Percentiles rank a stretch among this genome's conserved stretches.
phyloP scores from a whole-genome alignment of 805 yeast species.

The Yamadazyma philogaea region DNA sequence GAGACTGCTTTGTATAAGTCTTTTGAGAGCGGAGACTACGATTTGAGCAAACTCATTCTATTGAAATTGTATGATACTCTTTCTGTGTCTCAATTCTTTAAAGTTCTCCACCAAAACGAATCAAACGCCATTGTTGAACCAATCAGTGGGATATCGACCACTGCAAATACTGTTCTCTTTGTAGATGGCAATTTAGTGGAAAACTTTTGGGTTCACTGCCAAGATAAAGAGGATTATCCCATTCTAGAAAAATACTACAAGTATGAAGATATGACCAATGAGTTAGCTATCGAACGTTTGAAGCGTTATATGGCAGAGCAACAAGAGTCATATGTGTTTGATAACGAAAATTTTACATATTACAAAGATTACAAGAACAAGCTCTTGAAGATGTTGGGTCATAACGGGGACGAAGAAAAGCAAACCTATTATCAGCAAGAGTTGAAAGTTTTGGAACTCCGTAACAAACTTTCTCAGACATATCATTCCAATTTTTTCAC shows the following conservation, averaged over 20 bases:
- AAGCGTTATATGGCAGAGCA: conserved; percentile 17
- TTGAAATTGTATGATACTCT: conserved; percentile 52
- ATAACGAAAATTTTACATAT: conserved; percentile 4
- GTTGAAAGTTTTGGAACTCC: conserved; percentile 29
- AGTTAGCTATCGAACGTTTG: conserved; percentile 18
- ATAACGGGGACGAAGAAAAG: conserved; percentile 20
- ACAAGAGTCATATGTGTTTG: conserved; percentile 10
- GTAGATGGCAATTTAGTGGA: conserved; percentile 39
- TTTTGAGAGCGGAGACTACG: conserved; percentile 57
- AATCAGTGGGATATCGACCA: conserved; percentile 12
- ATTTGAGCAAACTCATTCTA: conserved; percentile 57
- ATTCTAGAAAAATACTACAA: conserved; percentile 27
- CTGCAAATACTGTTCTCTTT: conserved; percentile 21
- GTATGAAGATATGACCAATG: conserved; percentile 29
- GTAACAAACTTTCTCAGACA: conserved; percentile 31
- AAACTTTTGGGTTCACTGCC: conserved; percentile 33
- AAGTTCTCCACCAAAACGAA: conserved; percentile 52
- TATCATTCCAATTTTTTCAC: conserved; percentile 29
- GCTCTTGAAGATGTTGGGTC: conserved; percentile 20
- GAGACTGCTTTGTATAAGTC: conserved; percentile 68
- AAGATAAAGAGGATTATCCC: conserved; percentile 24
- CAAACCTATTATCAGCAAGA: conserved; percentile 26
- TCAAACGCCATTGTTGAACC: conserved; percentile 26
- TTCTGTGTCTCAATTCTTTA: conserved; percentile 66
- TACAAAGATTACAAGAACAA: conserved; percentile 24